Evolutionary conservation across 2,329 filamentous ascomycete species (phyloP).

Genomic region (Fusarium albosuccineum): DNA sequence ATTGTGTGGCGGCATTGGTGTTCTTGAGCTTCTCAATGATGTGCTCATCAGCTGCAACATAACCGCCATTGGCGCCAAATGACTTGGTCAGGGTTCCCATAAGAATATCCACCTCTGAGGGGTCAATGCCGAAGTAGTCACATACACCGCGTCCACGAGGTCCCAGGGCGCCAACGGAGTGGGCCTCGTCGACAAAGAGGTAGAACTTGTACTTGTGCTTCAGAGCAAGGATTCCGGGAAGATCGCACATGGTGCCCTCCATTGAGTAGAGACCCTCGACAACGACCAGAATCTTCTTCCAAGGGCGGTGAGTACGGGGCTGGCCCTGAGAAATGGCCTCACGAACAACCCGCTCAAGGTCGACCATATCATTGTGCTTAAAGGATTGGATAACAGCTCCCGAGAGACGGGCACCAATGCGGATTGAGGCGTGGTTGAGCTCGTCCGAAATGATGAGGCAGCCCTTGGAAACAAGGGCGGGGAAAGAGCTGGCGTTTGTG

Average conservation of each 20-base stretch:
- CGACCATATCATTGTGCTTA: constrained; percentile 95
- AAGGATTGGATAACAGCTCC: constrained; percentile 96
- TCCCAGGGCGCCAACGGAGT: constrained; percentile 93
- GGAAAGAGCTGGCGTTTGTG: constrained; percentile 94
- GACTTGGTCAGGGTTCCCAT: constrained; percentile 99
- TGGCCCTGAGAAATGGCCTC: constrained; percentile 97
- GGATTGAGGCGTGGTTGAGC: constrained; percentile 97
- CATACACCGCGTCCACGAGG: constrained; percentile 92
- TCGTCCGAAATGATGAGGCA: constrained; percentile 97
- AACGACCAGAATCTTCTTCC: constrained; percentile 98
- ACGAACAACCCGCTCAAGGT: constrained; percentile 87
- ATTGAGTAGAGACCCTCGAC: constrained; percentile 99
- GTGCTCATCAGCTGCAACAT: constrained; percentile 88
- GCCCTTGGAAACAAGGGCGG: constrained; percentile 91
- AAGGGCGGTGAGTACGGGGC: constrained; percentile 96
- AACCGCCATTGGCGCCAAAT: constrained; percentile 97
- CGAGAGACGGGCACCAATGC: constrained; percentile 92
- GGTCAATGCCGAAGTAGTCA: constrained; percentile 95
- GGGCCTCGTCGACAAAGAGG: constrained; percentile 95
- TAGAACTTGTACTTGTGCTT: constrained; percentile 98
- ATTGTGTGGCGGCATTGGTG: constrained; percentile 87
- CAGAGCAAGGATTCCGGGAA: constrained; percentile 87
- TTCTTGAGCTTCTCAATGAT: constrained; percentile 93
- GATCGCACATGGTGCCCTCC: constrained; percentile 98
- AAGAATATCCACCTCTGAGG: constrained; percentile 89